Conservation (phyloP, 306 rosid genomes). For the Argentina anserina region DNA sequence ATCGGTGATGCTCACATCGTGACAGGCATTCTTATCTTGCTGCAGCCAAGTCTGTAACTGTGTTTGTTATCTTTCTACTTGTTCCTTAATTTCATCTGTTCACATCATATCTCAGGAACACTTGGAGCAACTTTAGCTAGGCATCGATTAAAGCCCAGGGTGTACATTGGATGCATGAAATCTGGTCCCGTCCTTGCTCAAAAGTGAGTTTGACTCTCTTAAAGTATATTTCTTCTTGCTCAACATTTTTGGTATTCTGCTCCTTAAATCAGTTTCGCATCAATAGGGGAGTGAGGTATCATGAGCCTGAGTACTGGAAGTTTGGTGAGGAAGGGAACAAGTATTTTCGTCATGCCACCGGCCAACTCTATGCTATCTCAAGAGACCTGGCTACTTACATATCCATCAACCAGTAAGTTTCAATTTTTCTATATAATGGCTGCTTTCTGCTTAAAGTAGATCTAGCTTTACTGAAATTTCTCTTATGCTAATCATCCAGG, state of each 20-base stretch:
- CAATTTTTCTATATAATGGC: not conserved
- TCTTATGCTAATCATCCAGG: constrained; percentile 29
- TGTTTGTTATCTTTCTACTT: not conserved
- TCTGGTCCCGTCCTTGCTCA: constrained; percentile 62
- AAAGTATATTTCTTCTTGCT: not conserved
- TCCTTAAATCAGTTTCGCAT: not conserved
- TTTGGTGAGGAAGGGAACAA: constrained; percentile 61
- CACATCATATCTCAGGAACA: constrained; percentile 37
- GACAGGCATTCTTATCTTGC: not conserved
- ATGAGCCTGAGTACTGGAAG: constrained; percentile 62
- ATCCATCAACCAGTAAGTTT: constrained; percentile 49
- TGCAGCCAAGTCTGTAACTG: not conserved
- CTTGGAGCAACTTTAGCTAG: constrained; percentile 54
- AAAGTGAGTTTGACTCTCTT: constrained; percentile 32
- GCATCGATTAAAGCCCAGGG: constrained; percentile 42
- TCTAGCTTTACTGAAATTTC: not conserved
- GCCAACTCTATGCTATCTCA: constrained; percentile 57
- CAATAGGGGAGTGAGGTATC: constrained; percentile 55
- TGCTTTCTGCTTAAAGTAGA: not conserved
- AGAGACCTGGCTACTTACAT: constrained; percentile 49
- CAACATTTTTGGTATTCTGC: not conserved
- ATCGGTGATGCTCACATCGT: not conserved
- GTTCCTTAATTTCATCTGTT: not conserved
- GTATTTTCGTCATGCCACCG: constrained; percentile 64
- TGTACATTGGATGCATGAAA: constrained; percentile 63